These are phyloP conservation scores for Ceratobasidium sp. DNA, from an alignment of 1,284 basidiomycete species.

Conservation along the genomic window DNA sequence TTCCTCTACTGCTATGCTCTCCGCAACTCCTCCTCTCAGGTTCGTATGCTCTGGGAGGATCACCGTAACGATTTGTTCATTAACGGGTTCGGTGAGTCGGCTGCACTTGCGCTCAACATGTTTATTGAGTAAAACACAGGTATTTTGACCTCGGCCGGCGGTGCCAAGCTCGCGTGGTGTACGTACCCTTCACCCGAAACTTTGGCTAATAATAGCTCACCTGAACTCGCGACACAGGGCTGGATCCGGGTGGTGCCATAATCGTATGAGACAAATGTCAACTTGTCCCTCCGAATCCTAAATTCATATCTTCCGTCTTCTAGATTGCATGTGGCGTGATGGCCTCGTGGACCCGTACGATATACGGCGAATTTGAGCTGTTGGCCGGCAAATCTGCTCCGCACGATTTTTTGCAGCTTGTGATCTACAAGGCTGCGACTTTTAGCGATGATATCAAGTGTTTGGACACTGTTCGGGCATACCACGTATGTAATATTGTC, in stretches of 20 bases:
- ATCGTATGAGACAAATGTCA: conserved; percentile 62
- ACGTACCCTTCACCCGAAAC: conserved; percentile 53
- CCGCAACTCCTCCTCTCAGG: conserved; percentile 85
- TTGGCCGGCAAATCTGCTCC: conserved; percentile 93
- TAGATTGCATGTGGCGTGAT: conserved; percentile 85
- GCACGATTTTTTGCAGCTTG: conserved; percentile 87
- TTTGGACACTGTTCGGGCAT: conserved; percentile 89
- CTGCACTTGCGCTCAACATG: conserved; percentile 30
- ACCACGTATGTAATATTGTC: conserved; percentile 70
- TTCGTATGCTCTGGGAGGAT: conserved; percentile 94
- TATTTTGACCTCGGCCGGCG: conserved; percentile 90
- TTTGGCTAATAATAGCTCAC: neutral
- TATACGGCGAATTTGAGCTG: conserved; percentile 84
- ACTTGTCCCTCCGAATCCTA: neutral
- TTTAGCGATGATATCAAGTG: conserved; percentile 87
- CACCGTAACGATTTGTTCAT: conserved; percentile 91
- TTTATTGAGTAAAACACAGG: conserved; percentile 60
- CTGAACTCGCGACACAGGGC: conserved; percentile 59
- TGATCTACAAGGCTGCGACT: conserved; percentile 93
- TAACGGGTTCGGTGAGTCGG: conserved; percentile 72
- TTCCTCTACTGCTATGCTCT: conserved; percentile 89
- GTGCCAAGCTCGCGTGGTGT: conserved; percentile 89
- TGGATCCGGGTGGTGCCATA: conserved; percentile 85
- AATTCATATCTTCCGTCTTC: conserved; percentile 51
- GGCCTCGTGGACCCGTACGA: conserved; percentile 79